Percentiles rank a stretch among this genome's conserved stretches.
Evolutionary conservation across 2,329 filamentous ascomycete genomes (phyloP).

Genomic region (Botrytis hyacinthi): DNA sequence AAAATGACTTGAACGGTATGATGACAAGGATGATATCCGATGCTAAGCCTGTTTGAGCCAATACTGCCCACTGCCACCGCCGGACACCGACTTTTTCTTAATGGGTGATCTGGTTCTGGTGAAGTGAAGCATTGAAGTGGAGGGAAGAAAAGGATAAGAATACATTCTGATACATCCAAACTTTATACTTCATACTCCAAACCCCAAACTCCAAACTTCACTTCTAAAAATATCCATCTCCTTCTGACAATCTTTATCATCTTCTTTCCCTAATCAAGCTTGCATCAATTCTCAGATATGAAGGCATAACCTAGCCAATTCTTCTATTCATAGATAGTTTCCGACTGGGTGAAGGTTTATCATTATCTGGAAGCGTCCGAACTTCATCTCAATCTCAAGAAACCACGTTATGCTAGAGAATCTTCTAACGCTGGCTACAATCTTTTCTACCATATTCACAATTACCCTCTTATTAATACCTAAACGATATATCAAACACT

Average conservation of each 20-base stretch:
- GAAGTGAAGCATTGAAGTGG: not conserved
- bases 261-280: not conserved
- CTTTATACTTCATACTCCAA: too few relatives aligned
- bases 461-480: constrained; percentile 40
- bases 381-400: not conserved
- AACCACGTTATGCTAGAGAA: constrained; percentile 34
- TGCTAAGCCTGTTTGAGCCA: not conserved
- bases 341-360: not conserved
- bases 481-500: constrained; percentile 41
- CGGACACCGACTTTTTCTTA: not conserved
- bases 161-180: not conserved
- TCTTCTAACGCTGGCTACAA: constrained; percentile 34
- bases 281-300: not conserved
- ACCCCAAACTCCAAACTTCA: not conserved
- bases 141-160: not conserved
- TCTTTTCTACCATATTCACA: constrained; percentile 38
- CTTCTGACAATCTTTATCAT: not conserved
- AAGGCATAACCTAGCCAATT: not conserved
- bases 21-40: not conserved
- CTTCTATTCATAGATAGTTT: constrained; percentile 14
- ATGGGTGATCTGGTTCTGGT: not conserved
- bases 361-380: not conserved
- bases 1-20: not conserved
- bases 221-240: not conserved
- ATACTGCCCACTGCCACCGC: not conserved